phyloP scores from a whole-genome alignment of 129 eudicot species.

The Pseudognaphalium luteoalbum region DNA sequence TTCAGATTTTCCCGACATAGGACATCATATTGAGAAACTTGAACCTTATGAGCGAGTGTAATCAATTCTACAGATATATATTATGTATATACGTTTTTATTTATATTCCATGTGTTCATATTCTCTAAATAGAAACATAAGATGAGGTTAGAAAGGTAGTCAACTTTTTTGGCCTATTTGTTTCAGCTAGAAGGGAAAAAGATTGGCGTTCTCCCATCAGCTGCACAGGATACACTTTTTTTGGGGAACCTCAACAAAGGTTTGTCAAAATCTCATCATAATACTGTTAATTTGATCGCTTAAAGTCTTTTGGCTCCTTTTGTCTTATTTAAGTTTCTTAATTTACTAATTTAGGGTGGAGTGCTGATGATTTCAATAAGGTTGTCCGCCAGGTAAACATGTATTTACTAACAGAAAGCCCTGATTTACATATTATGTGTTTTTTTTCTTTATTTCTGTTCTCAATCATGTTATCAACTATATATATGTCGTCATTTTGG shows the following conservation, averaged over 20 bases:
- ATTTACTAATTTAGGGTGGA: conserved; percentile 66
- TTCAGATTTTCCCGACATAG: background rate
- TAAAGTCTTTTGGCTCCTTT: conserved; percentile 13
- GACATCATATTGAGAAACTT: background rate
- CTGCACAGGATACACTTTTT: conserved; percentile 73
- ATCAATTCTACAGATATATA: background rate
- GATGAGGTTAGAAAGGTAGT: conserved; percentile 1
- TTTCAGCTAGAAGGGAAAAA: conserved; percentile 92
- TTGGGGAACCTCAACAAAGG: conserved; percentile 94
- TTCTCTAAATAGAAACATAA: background rate
- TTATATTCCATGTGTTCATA: background rate
- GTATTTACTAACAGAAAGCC: background rate
- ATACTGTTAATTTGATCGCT: conserved; percentile 21
- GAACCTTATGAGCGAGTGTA: background rate
- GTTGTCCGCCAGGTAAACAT: conserved; percentile 66
- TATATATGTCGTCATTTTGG: background rate
- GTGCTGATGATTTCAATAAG: conserved; percentile 62
- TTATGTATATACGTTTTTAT: no score
- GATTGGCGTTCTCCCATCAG: conserved; percentile 87
- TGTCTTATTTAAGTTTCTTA: conserved; percentile 21
- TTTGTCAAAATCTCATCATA: conserved; percentile 24
- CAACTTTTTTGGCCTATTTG: conserved; percentile 25
- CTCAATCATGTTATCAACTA: background rate
- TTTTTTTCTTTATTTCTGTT: background rate
- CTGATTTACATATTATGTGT: background rate